A percentile compares a stretch with the other conserved stretches of the same genome.
Conservation (phyloP, 2,329 filamentous ascomycete genomes). For the Verticillium longisporum region DNA sequence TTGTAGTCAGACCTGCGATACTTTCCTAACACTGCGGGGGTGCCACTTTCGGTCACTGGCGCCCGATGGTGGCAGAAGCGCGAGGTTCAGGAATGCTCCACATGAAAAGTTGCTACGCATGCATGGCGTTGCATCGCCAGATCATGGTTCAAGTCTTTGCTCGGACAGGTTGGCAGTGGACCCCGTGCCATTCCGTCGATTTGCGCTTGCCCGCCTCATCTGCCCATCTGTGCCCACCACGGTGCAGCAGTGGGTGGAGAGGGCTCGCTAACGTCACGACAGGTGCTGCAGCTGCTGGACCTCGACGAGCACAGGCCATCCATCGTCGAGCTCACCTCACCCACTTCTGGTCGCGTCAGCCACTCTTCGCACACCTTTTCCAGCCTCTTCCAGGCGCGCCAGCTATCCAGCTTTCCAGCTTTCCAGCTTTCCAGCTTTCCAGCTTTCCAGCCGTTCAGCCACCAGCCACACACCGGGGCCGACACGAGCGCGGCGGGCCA, state of each 20-base stretch:
- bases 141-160: neutral
- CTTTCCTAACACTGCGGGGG: neutral
- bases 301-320: neutral
- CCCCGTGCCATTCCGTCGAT: too few relatives aligned
- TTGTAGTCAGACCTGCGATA: neutral
- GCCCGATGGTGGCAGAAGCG: neutral
- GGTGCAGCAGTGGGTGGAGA: neutral
- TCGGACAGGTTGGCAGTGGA: too few relatives aligned
- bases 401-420: too few relatives aligned
- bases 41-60: neutral
- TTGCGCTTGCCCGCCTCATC: neutral
- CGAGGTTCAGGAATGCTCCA: neutral
- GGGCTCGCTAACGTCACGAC: neutral
- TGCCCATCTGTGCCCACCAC: neutral
- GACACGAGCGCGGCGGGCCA: neutral
- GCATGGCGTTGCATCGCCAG: neutral
- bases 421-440: neutral
- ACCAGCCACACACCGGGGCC: neutral
- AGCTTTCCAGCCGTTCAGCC: neutral
- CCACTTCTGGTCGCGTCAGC: neutral
- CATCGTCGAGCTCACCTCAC: neutral
- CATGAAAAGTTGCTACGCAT: neutral
- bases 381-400: neutral
- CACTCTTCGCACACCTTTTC: neutral
- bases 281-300: neutral